These are phyloP conservation scores for Calocera viscosa DNA, from an alignment of 768 basidiomycete species.

Conservation along the genomic window DNA sequence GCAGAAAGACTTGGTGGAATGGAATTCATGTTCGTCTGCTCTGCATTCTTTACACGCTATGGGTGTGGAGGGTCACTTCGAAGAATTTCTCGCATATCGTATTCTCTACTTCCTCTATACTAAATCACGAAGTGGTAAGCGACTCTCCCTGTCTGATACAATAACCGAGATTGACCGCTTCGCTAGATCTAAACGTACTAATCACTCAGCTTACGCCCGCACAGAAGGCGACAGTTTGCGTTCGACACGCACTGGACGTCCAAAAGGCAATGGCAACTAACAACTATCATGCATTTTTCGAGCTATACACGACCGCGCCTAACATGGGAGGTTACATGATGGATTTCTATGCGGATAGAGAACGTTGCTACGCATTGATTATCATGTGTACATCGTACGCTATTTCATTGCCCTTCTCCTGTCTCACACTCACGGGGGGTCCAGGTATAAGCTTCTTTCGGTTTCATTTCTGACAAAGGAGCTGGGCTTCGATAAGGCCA, in stretches of 20 bases:
- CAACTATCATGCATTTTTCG: slow-evolving; percentile 89
- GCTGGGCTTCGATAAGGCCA: slow-evolving; percentile 65
- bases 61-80: slow-evolving; percentile 80
- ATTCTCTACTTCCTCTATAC: slow-evolving; percentile 93
- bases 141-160: neutral
- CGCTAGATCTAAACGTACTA: slow-evolving; percentile 80
- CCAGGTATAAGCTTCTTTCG: slow-evolving; percentile 71
- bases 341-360: slow-evolving; percentile 94
- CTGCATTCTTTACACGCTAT: slow-evolving; percentile 83
- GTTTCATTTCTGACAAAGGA: slow-evolving; percentile 65
- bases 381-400: slow-evolving; percentile 89
- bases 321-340: slow-evolving; percentile 99
- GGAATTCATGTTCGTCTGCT: slow-evolving; percentile 92
- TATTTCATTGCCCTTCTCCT: neutral
- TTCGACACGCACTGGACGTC: slow-evolving; percentile 79
- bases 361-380: slow-evolving; percentile 72
- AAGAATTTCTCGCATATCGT: slow-evolving; percentile 95
- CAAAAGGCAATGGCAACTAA: slow-evolving; percentile 81
- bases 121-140: slow-evolving; percentile 79
- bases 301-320: slow-evolving; percentile 66
- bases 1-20: slow-evolving; percentile 95
- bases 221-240: slow-evolving; percentile 71
- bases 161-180: neutral
- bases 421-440: neutral
- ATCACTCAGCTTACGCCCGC: slow-evolving; percentile 92